These are phyloP conservation scores for Pinus tabuliformis DNA, from an alignment of 75 land plant genomes.

Conservation along the genomic window DNA sequence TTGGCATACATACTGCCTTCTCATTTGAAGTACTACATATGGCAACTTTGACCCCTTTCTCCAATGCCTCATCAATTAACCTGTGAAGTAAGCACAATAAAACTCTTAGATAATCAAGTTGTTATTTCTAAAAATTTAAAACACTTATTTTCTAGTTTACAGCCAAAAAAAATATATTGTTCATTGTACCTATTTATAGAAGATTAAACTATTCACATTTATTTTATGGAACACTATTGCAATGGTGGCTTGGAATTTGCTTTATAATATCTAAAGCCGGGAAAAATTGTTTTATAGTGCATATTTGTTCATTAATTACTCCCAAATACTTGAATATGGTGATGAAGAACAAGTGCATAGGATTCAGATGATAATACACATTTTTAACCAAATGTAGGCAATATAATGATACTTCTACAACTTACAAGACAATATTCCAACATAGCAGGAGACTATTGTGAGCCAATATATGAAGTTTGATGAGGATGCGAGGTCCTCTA, in stretches of 20 bases:
- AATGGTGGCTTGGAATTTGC: neutral
- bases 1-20: conserved; percentile 69
- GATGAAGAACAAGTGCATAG: too few relatives aligned
- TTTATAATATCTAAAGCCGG: neutral
- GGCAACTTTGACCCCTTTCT: conserved; percentile 79
- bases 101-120: neutral
- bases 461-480: too few relatives aligned
- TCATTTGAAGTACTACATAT: conserved; percentile 99
- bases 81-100: conserved; percentile 21
- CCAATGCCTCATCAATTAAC: conserved; percentile 84
- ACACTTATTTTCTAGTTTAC: neutral
- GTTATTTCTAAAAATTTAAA: neutral
- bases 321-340: too few relatives aligned
- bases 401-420: too few relatives aligned
- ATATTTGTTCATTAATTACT: too few relatives aligned
- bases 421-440: too few relatives aligned
- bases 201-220: neutral
- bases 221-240: neutral
- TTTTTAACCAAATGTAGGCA: too few relatives aligned
- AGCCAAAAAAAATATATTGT: neutral
- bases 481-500: too few relatives aligned
- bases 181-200: neutral
- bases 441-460: too few relatives aligned
- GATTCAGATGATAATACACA: too few relatives aligned
- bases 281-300: neutral